Percentiles rank a stretch among this genome's conserved stretches.
Evolutionary conservation across 2,329 filamentous ascomycete species (phyloP).

Genomic region (Calonectria pseudoreteaudii): DNA sequence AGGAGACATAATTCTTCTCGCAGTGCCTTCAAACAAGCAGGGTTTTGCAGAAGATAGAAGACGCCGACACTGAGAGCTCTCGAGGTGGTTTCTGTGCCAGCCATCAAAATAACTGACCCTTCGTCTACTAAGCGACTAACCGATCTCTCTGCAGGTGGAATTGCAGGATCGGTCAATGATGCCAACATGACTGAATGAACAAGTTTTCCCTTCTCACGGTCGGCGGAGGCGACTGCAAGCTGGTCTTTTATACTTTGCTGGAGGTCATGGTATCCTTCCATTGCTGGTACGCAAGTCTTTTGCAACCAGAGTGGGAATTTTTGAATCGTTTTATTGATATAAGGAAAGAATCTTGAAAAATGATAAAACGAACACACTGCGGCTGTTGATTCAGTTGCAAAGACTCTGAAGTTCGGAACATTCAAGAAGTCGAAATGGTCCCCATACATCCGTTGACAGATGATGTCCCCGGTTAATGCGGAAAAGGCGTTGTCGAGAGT

Average conservation of each 20-base stretch:
- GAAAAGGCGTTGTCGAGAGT: conserved; percentile 4
- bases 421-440: background rate
- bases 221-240: background rate
- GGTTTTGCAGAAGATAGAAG: background rate
- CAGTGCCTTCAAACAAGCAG: background rate
- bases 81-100: conserved; percentile 3
- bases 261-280: background rate
- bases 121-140: background rate
- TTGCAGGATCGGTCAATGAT: background rate
- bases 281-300: background rate
- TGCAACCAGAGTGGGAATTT: background rate
- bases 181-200: background rate
- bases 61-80: background rate
- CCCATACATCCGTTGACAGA: background rate
- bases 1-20: background rate
- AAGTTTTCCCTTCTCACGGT: background rate
- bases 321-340: background rate
- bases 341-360: background rate
- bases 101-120: background rate
- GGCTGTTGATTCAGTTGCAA: background rate
- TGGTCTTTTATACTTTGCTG: background rate
- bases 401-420: background rate
- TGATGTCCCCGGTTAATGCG: background rate
- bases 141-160: background rate
- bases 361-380: background rate